A percentile compares a stretch with the other conserved stretches of the same genome.
Conservation (phyloP, 495 filamentous ascomycete genomes). For the Tuber brumale region DNA sequence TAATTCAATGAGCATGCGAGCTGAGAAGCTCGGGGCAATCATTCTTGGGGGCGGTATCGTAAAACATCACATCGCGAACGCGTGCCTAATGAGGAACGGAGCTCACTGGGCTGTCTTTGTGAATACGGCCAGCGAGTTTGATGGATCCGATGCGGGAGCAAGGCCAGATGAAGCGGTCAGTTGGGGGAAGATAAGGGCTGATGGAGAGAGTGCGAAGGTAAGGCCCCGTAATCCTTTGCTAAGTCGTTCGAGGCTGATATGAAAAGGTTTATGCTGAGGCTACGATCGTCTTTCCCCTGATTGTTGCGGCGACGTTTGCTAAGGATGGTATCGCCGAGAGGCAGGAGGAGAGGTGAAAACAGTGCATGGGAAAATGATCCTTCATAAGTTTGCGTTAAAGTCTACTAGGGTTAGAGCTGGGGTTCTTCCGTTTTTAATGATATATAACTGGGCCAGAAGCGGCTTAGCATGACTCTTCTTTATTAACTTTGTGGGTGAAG, state of each 20-base stretch:
- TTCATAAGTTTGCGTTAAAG: neutral
- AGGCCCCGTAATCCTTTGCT: conserved; percentile 8
- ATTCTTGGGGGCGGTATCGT: conserved; percentile 87
- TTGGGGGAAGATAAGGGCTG: conserved; percentile 95
- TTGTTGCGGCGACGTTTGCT: conserved; percentile 77
- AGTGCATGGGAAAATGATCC: neutral
- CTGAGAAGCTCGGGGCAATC: conserved; percentile 82
- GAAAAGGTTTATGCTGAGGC: conserved; percentile 79
- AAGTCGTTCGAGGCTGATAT: neutral
- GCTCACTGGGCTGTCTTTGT: conserved; percentile 95
- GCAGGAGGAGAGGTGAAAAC: neutral
- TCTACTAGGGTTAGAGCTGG: neutral
- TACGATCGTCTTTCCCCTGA: conserved; percentile 84
- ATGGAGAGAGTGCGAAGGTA: conserved; percentile 80
- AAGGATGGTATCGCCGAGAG: neutral
- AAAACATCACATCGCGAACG: conserved; percentile 97
- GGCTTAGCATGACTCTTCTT: neutral
- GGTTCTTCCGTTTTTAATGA: neutral
- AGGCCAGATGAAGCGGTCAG: conserved; percentile 94
- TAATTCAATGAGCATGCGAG: conserved; percentile 80
- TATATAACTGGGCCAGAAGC: neutral
- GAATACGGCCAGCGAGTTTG: conserved; percentile 94
- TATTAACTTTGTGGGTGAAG: neutral
- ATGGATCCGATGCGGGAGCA: conserved; percentile 93
- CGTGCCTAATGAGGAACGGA: conserved; percentile 91